Evolutionary conservation across 1,284 basidiomycete species (phyloP).

Genomic region (Ceratobasidium sp.): DNA sequence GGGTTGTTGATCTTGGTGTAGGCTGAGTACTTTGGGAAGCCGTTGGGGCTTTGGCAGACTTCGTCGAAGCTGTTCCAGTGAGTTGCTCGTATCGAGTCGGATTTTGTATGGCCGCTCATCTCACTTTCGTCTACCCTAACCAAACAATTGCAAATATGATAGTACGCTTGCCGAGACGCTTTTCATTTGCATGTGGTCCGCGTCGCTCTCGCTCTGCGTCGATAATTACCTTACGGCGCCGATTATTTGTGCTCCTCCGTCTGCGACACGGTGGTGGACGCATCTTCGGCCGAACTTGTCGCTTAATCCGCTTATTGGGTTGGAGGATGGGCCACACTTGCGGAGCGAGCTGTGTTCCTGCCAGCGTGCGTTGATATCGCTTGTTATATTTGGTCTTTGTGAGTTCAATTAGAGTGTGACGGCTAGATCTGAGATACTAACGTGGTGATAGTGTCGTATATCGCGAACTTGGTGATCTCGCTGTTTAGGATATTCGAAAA

Average conservation of each 20-base stretch:
- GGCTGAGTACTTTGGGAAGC: conserved; percentile 92
- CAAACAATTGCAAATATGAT: background rate
- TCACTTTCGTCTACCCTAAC: background rate
- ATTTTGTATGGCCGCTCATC: background rate
- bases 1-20: conserved; percentile 54
- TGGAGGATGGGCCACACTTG: conserved; percentile 22
- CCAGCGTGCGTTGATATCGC: conserved; percentile 48
- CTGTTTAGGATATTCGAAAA: conserved; percentile 91
- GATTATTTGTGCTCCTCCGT: conserved; percentile 76
- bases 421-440: conserved; percentile 76
- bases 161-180: conserved; percentile 82
- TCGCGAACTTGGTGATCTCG: conserved; percentile 84
- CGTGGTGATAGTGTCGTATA: conserved; percentile 83
- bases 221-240: conserved; percentile 93
- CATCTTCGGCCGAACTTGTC: conserved; percentile 63
- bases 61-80: conserved; percentile 80
- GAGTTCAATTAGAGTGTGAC: conserved; percentile 48
- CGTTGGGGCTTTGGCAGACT: conserved; percentile 90
- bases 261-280: conserved; percentile 79
- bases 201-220: conserved; percentile 87
- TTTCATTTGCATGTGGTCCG: conserved; percentile 93
- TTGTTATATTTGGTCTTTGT: conserved; percentile 37
- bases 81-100: background rate
- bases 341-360: conserved; percentile 49
- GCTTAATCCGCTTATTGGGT: conserved; percentile 54